These are phyloP conservation scores for cucumber (Cucumis sativus) DNA, from an alignment of 306 rosid genomes.

Conservation along the genomic window Cucumber_9930_V3 NC_026657.2:39802001-39802500, in stretches of 20 bases:
- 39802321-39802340: background rate
- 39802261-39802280: background rate
- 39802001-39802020: conserved; percentile 51
- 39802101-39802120: conserved; percentile 12
- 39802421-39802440: background rate
- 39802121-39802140: conserved; percentile 6
- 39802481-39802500: background rate
- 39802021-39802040: conserved; percentile 68
- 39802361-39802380: background rate
- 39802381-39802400: background rate
- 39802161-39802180: background rate
- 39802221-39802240: background rate
- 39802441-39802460: background rate
- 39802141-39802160: background rate
- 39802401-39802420: background rate
- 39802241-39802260: background rate
- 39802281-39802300: background rate
- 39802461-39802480: background rate
- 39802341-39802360: background rate
- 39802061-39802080: conserved; percentile 65
- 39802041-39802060: conserved; percentile 95
- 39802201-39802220: background rate
- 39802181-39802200: background rate
- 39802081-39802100: conserved; percentile 67
- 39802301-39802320: background rate